These are phyloP conservation scores for Musa itinerans DNA, from an alignment of 176 grass and related monocot genomes.

Conservation along the genomic window DNA sequence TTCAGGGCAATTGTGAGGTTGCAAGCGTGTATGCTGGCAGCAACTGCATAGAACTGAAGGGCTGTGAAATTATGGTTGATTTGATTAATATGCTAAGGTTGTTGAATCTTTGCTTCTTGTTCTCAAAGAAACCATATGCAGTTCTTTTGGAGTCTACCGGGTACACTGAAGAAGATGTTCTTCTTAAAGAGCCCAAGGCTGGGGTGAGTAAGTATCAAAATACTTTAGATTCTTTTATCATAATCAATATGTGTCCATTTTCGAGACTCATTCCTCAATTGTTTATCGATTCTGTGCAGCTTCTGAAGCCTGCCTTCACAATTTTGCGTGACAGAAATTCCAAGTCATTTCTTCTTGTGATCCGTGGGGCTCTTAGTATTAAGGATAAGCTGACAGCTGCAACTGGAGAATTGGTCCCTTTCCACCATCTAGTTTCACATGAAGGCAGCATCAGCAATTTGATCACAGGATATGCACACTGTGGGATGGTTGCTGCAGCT, in stretches of 20 bases:
- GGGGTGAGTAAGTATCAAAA: conserved; percentile 62
- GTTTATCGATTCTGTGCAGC: conserved; percentile 32
- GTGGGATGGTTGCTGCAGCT: conserved; percentile 60
- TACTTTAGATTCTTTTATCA: neutral
- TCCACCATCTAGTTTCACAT: conserved; percentile 43
- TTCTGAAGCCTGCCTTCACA: conserved; percentile 83
- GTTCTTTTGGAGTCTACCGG: conserved; percentile 68
- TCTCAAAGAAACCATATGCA: conserved; percentile 85
- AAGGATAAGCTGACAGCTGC: conserved; percentile 81
- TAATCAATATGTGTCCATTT: conserved; percentile 12
- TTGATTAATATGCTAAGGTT: conserved; percentile 67
- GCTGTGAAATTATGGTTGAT: conserved; percentile 58
- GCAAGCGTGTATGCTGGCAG: conserved; percentile 74
- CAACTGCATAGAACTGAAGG: conserved; percentile 62
- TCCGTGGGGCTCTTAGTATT: conserved; percentile 79
- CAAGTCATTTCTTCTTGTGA: conserved; percentile 80
- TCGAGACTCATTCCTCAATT: conserved; percentile 18
- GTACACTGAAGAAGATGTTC: conserved; percentile 68
- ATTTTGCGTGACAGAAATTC: conserved; percentile 51
- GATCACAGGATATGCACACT: conserved; percentile 55
- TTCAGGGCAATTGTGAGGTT: conserved; percentile 69
- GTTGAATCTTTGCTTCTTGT: conserved; percentile 72
- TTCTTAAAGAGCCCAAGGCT: conserved; percentile 81
- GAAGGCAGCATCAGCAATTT: conserved; percentile 35
- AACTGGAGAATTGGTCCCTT: conserved; percentile 61